Evolutionary conservation across 768 basidiomycete genomes (phyloP).

Genomic region (Auriculariales sp.): DNA sequence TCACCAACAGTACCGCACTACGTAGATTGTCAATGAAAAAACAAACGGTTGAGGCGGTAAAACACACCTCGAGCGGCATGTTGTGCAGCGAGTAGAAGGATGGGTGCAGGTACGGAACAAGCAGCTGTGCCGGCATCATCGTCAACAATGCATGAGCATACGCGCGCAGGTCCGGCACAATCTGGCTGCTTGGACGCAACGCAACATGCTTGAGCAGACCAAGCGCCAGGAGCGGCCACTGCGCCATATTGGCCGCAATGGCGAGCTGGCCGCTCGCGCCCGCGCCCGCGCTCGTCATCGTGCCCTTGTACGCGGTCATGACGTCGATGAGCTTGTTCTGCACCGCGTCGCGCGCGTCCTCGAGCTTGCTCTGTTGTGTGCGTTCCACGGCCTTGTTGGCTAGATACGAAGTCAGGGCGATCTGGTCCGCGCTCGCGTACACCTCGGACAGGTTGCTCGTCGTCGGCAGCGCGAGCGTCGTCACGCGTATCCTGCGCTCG

Average conservation of each 20-base stretch:
- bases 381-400: slow-evolving; percentile 92
- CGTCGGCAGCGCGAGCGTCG: slow-evolving; percentile 77
- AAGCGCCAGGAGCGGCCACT: slow-evolving; percentile 80
- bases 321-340: slow-evolving; percentile 76
- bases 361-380: slow-evolving; percentile 69
- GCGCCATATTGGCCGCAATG: slow-evolving; percentile 85
- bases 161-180: slow-evolving; percentile 89
- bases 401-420: slow-evolving; percentile 69
- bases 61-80: slow-evolving; percentile 75
- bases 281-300: slow-evolving; percentile 86
- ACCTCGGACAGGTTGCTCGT: slow-evolving; percentile 80
- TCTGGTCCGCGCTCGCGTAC: slow-evolving; percentile 80
- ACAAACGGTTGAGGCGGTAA: background rate
- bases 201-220: slow-evolving; percentile 94
- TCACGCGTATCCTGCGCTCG: slow-evolving; percentile 81
- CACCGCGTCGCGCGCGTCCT: slow-evolving; percentile 78
- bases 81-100: slow-evolving; percentile 92
- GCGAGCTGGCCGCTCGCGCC: slow-evolving; percentile 92
- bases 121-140: slow-evolving; percentile 76
- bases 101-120: slow-evolving; percentile 91
- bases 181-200: slow-evolving; percentile 88
- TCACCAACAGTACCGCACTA: slow-evolving; percentile 89
- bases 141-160: slow-evolving; percentile 90
- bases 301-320: slow-evolving; percentile 79
- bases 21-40: background rate